Conservation (phyloP, 2,329 filamentous ascomycete genomes). For the Aspergillus pseudoviridinutans region DNA sequence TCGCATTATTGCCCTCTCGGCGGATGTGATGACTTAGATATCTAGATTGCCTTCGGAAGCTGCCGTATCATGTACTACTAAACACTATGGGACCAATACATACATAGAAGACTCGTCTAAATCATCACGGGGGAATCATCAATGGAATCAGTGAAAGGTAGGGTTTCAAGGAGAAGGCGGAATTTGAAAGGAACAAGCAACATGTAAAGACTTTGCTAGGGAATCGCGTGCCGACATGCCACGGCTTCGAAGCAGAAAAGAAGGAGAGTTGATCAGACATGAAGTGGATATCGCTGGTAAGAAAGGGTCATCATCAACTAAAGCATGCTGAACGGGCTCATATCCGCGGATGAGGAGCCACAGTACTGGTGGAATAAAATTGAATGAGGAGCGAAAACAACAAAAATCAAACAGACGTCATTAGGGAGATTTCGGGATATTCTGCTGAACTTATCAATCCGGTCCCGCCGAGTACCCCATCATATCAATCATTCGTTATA, state of each 20-base stretch:
- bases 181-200: background rate
- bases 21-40: background rate
- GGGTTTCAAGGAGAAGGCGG: background rate
- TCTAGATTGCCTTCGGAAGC: background rate
- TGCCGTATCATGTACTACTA: background rate
- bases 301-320: background rate
- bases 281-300: background rate
- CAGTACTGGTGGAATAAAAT: conserved; percentile 7
- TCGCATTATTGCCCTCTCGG: background rate
- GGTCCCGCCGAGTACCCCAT: background rate
- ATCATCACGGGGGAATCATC: conserved; percentile 12
- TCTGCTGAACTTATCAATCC: background rate
- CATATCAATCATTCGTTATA: conserved; percentile 54
- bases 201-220: background rate
- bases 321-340: conserved; percentile 3
- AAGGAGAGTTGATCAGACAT: background rate
- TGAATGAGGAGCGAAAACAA: conserved; percentile 2
- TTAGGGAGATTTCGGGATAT: background rate
- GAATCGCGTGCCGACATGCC: background rate
- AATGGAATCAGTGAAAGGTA: background rate
- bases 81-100: conserved; percentile 15
- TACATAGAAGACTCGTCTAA: conserved; percentile 21
- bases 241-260: background rate
- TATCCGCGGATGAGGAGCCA: conserved; percentile 11
- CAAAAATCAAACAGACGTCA: background rate